Evolutionary conservation across 2,329 filamentous ascomycete genomes (phyloP).

Genomic region (Claviceps digitariae): DNA sequence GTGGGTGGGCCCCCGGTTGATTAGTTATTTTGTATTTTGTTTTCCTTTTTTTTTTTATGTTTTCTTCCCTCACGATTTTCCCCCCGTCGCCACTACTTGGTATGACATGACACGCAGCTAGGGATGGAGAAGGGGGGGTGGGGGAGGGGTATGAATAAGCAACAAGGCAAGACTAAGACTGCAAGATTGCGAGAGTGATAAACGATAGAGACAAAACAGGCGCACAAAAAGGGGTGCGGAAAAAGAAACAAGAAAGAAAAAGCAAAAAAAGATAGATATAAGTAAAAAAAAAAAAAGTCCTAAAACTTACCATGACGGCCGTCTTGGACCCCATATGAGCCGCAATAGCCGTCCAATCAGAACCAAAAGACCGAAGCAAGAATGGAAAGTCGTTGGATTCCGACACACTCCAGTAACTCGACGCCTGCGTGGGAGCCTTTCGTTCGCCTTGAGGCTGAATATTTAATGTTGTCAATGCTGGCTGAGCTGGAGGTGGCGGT

Average conservation of each 20-base stretch:
- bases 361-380: slow-evolving; percentile 61
- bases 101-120: slow-evolving; percentile 2
- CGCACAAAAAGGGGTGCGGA: neutral
- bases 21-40: neutral
- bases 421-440: slow-evolving; percentile 44
- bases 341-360: slow-evolving; percentile 64
- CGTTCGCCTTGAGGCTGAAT: slow-evolving; percentile 34
- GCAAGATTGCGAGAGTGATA: neutral
- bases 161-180: neutral
- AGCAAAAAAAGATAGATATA: neutral
- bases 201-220: neutral
- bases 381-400: slow-evolving; percentile 66
- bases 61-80: neutral
- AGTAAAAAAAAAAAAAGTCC: neutral
- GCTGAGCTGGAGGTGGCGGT: slow-evolving; percentile 30
- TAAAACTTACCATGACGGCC: slow-evolving; percentile 58
- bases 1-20: slow-evolving; percentile 2
- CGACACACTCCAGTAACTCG: slow-evolving; percentile 79
- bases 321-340: slow-evolving; percentile 74
- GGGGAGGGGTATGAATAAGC: neutral
- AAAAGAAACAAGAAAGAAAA: neutral
- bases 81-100: neutral
- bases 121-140: neutral
- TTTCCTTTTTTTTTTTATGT: neutral
- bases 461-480: slow-evolving; percentile 37